phyloP scores from a whole-genome alignment of 2,329 filamentous ascomycete genomes.

The Ampelomyces quisqualis region DNA sequence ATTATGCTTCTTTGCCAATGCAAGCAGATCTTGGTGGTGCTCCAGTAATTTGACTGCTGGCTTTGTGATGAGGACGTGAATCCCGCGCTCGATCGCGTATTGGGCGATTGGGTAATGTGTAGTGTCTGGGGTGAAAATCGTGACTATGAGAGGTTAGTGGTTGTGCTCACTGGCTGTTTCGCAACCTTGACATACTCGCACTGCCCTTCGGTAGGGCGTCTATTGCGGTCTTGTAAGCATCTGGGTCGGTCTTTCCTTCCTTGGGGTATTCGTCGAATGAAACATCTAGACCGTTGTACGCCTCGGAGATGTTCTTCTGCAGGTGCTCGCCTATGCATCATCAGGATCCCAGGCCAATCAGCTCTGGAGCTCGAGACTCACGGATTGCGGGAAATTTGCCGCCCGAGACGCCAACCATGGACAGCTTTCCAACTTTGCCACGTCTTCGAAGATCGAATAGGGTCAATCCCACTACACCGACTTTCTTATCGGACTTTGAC shows the following conservation, averaged over 20 bases:
- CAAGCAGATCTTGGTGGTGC: conserved; percentile 75
- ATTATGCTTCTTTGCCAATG: conserved; percentile 68
- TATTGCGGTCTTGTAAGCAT: conserved; percentile 86
- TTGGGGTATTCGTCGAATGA: conserved; percentile 80
- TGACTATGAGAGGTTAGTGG: conserved; percentile 51
- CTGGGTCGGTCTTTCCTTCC: conserved; percentile 71
- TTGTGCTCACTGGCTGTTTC: not conserved
- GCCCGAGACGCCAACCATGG: conserved; percentile 88
- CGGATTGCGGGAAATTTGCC: conserved; percentile 89
- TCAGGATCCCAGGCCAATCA: conserved; percentile 17
- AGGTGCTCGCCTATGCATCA: conserved; percentile 69
- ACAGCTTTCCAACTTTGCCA: conserved; percentile 81
- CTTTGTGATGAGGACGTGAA: conserved; percentile 93
- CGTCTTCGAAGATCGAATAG: conserved; percentile 84
- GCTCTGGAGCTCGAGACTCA: conserved; percentile 47
- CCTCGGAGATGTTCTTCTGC: conserved; percentile 80
- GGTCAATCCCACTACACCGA: conserved; percentile 87
- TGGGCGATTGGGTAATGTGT: conserved; percentile 91
- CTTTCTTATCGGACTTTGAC: conserved; percentile 91
- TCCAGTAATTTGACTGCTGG: conserved; percentile 82
- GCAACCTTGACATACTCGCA: conserved; percentile 55
- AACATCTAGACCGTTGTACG: conserved; percentile 86
- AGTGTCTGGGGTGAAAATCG: conserved; percentile 92
- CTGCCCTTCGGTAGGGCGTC: conserved; percentile 78
- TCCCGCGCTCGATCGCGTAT: conserved; percentile 83